Evolutionary conservation across 306 rosid genomes (phyloP).

Genomic region (Cucurbita ficifolia): DNA sequence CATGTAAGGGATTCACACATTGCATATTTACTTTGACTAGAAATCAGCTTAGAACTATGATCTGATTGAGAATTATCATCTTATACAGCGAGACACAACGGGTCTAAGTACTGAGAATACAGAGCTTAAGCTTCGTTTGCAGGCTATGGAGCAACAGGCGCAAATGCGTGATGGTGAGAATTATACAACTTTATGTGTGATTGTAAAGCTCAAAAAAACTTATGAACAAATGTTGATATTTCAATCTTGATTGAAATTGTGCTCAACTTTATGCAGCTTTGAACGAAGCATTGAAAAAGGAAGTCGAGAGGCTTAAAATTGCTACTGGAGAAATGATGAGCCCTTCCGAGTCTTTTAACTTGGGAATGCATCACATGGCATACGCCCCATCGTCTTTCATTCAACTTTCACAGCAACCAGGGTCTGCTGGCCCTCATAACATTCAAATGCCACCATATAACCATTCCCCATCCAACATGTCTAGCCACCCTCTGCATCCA

Average conservation of each 20-base stretch:
- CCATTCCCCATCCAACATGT: conserved; percentile 34
- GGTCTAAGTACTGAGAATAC: conserved; percentile 80
- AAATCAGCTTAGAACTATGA: conserved; percentile 2
- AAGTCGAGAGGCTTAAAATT: conserved; percentile 86
- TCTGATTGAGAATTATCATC: conserved; percentile 7
- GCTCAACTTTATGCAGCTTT: conserved; percentile 36
- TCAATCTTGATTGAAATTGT: neutral
- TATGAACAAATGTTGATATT: neutral
- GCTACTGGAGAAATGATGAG: conserved; percentile 82
- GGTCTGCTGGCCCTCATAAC: conserved; percentile 42
- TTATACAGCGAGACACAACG: conserved; percentile 65
- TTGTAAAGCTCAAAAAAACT: neutral
- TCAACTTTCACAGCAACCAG: conserved; percentile 32
- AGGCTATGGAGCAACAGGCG: conserved; percentile 98
- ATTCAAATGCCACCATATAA: conserved; percentile 44
- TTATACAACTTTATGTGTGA: neutral
- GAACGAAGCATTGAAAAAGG: conserved; percentile 84
- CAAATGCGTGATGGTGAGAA: conserved; percentile 81
- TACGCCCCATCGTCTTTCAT: conserved; percentile 49
- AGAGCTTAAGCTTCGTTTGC: conserved; percentile 87
- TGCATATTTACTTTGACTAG: neutral
- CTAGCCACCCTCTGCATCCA: conserved; percentile 45
- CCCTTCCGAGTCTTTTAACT: conserved; percentile 56
- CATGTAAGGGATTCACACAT: too few relatives aligned
- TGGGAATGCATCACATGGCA: conserved; percentile 73